A percentile compares a stretch with the other conserved stretches of the same genome.
phyloP scores from a whole-genome alignment of 2,329 filamentous ascomycete genomes.

The Elsinoe batatas region DNA sequence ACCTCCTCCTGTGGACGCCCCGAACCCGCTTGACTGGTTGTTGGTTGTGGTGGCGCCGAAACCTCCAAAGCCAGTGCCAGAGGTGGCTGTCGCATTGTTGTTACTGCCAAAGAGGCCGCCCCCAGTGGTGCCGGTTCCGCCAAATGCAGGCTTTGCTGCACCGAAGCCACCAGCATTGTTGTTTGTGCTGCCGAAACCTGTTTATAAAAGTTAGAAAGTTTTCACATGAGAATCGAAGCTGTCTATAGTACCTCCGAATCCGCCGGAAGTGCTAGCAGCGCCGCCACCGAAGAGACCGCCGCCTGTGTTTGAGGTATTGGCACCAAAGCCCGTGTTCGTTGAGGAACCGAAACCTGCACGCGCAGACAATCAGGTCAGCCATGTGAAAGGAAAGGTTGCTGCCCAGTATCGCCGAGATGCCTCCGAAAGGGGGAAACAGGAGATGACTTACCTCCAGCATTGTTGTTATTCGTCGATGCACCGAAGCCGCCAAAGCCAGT shows the following conservation, averaged over 20 bases:
- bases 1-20: slow-evolving; percentile 18
- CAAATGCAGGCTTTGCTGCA: slow-evolving; percentile 21
- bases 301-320: slow-evolving; percentile 21
- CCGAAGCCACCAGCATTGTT: slow-evolving; percentile 17
- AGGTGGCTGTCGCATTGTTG: slow-evolving; percentile 15
- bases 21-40: slow-evolving; percentile 18
- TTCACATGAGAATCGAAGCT: not conserved
- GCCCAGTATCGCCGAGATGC: not conserved
- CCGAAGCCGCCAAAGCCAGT: slow-evolving; percentile 44
- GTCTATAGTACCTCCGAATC: slow-evolving; percentile 15
- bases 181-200: slow-evolving; percentile 18
- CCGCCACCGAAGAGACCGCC: slow-evolving; percentile 27
- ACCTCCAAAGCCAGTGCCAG: slow-evolving; percentile 20
- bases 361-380: slow-evolving; percentile 1
- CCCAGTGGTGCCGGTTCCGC: slow-evolving; percentile 22
- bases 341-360: slow-evolving; percentile 17
- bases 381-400: not conserved
- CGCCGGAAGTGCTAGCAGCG: slow-evolving; percentile 27
- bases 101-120: slow-evolving; percentile 22
- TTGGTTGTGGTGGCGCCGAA: slow-evolving; percentile 20
- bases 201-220: not conserved
- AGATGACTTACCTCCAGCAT: slow-evolving; percentile 20
- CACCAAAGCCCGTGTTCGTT: slow-evolving; percentile 19
- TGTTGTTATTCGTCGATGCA: slow-evolving; percentile 12
- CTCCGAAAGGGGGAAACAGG: not conserved